Conservation (phyloP, 83 land plant species). For the Thuja plicata region DNA sequence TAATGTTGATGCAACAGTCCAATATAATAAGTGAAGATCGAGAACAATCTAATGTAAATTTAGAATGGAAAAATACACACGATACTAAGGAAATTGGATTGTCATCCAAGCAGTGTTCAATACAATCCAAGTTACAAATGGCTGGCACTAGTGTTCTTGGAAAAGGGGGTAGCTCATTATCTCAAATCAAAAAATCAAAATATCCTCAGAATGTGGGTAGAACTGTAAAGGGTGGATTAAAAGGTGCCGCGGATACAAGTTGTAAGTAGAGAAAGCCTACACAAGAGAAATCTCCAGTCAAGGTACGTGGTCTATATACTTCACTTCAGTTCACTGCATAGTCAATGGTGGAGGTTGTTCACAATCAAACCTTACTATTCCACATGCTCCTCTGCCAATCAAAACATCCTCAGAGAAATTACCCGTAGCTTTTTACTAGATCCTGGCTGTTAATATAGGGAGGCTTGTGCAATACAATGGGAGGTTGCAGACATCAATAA, state of each 20-base stretch:
- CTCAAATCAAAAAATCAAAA: not conserved
- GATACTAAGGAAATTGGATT: conserved; percentile 4
- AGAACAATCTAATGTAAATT: not conserved
- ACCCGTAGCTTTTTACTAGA: no score
- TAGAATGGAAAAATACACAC: not conserved
- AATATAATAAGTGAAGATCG: not conserved
- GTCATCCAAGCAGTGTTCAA: not conserved
- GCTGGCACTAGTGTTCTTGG: not conserved
- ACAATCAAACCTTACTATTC: conserved; percentile 28
- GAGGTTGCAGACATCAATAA: no score
- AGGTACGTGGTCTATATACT: not conserved
- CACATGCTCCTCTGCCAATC: no score
- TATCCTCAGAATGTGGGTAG: not conserved
- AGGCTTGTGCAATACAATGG: no score
- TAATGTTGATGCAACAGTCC: not conserved
- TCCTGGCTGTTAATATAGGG: no score
- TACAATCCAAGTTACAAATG: not conserved
- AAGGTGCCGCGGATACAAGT: not conserved
- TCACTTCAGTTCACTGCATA: not conserved
- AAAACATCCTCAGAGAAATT: no score
- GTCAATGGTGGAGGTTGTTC: conserved; percentile 20
- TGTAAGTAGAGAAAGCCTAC: not conserved
- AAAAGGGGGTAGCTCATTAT: not conserved
- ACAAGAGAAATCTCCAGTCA: not conserved
- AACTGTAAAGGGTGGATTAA: not conserved